Base-by-base conservation (phyloP, 345 rosid genomes). In the Brassica cretica region DNA sequence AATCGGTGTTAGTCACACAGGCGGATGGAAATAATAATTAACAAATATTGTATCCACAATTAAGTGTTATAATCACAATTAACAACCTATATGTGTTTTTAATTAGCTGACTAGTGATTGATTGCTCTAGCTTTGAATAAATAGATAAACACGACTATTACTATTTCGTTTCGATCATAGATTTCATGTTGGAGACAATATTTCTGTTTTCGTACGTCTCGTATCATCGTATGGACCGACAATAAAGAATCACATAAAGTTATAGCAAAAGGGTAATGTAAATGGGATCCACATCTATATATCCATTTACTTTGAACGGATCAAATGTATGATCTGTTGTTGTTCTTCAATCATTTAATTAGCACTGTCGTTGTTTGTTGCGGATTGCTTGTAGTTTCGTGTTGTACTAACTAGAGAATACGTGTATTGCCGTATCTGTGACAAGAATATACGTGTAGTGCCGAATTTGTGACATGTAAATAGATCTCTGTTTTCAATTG, bases 251-350 rank as follows among this genome's bases (percentile, higher is more conserved):
- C 32, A 10, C 64, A 59, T 59, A 59, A 59, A 60, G 44, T 51
- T 25, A 68, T 14, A 68, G 60, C n/a, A 21, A 58, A 59, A 68
- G 68, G 68, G 11, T 59, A 32, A 62, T 49, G 3, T 61, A 70
- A 76, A 62, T 69, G 80, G 80, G 74, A 46, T 69, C 74, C 74
- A 69, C 74, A 18, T 29, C 33, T 59, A 27, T 66, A 16, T 53
- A 15, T 53, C 24, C 24, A 53, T 53, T 16, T 19, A 4, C 53
- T 69, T 69, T 76, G 63, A 76, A 76, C 6, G 3, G 33, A 59
- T 76, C 79, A 67, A 76, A 76, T 29, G 16, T 62, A 61, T 68
- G 39, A 60, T 62, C 68, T 68, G 73, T 59, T 64, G 21, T 2
- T 15, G 11, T 21, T 58, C 15, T 5, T 9, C 2, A 74, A 65